Base-by-base conservation (phyloP, 108 stramenopile genomes). In the Skeletonema menzelii region DNA sequence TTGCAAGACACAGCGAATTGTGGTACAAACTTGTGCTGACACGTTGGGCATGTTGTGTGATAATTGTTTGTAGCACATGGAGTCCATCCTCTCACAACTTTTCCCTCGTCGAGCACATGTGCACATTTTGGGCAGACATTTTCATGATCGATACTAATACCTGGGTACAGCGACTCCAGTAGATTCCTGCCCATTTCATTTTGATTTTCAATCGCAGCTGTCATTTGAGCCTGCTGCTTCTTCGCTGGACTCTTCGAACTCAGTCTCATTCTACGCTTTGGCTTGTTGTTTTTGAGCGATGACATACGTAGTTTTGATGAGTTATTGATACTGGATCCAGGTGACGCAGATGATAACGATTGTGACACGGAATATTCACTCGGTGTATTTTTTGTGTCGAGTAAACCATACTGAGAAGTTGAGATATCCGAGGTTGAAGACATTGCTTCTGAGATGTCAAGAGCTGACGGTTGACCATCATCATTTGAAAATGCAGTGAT, bases 71-170 rank as follows among this genome's bases (percentile, higher is more conserved):
- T 81, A 5, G 77, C 79, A 46, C 88, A 84, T 12, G 84, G 76
- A 13, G 74, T 77, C 91, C 91, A 95, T 14, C 94, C 94, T 17
- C 20, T 46, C 12, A 86, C 64, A 19, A 95, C 72, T 6, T 88
- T 75, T 4, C 80, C 65, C 65, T 89, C 87, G 13, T 49, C 70
- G 59, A 95, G 62, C 5, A 65, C 40, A 8, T 55, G 31, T 24
- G 87, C 84, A 65, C 94, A 95, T 34, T 76, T 79, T 7, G 89
- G 91, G 76, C 94, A 95, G 4, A 65, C 58, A 67, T 91, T 82
- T 15, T 77, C 69, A 15, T 75, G 86, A 58, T 95, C 90, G 26
- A 95, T 89, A 0, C 27, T 31, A 15, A 95, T 68, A 31, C 82
- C 79, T 57, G 88, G 89, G 63, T 90, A 91, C 10, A 92, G 66